Base-by-base conservation (phyloP, 1,139 yeast genomes). In the Petasospora fabianii region DNA sequence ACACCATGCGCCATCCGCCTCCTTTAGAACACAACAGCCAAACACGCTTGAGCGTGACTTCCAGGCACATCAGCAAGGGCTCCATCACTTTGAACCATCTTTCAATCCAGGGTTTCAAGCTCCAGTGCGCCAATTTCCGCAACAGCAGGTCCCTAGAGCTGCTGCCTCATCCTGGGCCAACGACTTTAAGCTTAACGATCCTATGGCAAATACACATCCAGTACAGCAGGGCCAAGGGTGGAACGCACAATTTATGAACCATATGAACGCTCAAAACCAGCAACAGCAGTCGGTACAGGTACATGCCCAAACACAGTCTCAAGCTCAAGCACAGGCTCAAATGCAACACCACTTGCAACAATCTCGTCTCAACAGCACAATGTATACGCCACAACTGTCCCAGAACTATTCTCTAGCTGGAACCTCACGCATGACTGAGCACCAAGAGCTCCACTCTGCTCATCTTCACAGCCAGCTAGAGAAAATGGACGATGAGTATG, bases 11-110 rank as follows among this genome's bases (percentile, higher is more conserved):
- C 31, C 18, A 22, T 14, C 29, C n/a, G 20, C 41, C 13, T 31
- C 38, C 5, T 52, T 54, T 37, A 46, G 53, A 39, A 34, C 48
- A 28, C 34, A 38, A 3, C 44, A 39, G 7, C 32, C 42, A 4
- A 46, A 46, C 14, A 52, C 48, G 8, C 27, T 54, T 4, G 53
- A 55, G 5, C 28, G 34, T 11, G 57, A 53, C 13, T 54, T 51
- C 36, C 49, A 44, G 29, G 46, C 45, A 12, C 54, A 48, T 28
- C 44, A 47, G 14, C 50, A 48, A 13, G 42, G 35, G 4, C 41
- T 45, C 9, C 39, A 38, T 15, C 34, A 43, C 24, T 43, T 47
- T 32, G 48, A 43, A 14, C 47, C 49, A 2, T 31, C 34, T 21
- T 44, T 44, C 18, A 40, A 38, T 3, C 42, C 39, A 6, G 39